These are phyloP conservation scores for Saccharomycopsis schoenii DNA, from an alignment of 805 yeast species.

Conservation along the genomic window DNA sequence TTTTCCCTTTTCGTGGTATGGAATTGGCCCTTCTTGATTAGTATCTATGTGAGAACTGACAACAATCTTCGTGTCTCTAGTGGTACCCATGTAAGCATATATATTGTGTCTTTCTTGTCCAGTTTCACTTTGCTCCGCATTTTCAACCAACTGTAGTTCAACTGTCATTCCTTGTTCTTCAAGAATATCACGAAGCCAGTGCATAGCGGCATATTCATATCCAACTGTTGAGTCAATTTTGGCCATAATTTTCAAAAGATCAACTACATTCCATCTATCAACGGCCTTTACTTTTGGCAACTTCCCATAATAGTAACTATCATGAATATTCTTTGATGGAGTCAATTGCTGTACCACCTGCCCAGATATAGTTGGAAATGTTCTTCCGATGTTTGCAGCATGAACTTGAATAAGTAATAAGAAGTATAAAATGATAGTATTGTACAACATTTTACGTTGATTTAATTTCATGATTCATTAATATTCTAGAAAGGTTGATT, in stretches of 20 bases:
- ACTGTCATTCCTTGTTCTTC: slow-evolving; percentile 7
- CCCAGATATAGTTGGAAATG: too few relatives aligned
- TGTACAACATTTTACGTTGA: too few relatives aligned
- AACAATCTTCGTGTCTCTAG: slow-evolving; percentile 31
- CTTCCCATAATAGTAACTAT: not conserved
- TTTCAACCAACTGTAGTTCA: slow-evolving; percentile 8
- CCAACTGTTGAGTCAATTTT: slow-evolving; percentile 3
- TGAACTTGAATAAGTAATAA: too few relatives aligned
- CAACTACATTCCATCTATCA: slow-evolving; percentile 4
- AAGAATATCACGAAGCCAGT: slow-evolving; percentile 1
- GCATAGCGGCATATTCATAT: not conserved
- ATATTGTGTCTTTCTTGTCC: slow-evolving; percentile 6
- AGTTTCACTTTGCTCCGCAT: not conserved
- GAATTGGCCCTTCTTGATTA: slow-evolving; percentile 28
- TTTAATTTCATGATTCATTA: too few relatives aligned
- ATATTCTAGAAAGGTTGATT: too few relatives aligned
- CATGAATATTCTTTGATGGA: not conserved
- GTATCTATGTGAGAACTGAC: slow-evolving; percentile 45
- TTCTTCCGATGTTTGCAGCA: too few relatives aligned
- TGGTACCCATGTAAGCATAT: slow-evolving; percentile 8
- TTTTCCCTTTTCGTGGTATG: slow-evolving; percentile 29
- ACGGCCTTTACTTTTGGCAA: not conserved
- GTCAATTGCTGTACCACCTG: not conserved
- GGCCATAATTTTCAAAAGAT: slow-evolving; percentile 1
- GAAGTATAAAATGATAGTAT: too few relatives aligned